These are phyloP conservation scores for Bruguiera gymnorhiza DNA, from an alignment of 345 rosid genomes.

Conservation along the genomic window DNA sequence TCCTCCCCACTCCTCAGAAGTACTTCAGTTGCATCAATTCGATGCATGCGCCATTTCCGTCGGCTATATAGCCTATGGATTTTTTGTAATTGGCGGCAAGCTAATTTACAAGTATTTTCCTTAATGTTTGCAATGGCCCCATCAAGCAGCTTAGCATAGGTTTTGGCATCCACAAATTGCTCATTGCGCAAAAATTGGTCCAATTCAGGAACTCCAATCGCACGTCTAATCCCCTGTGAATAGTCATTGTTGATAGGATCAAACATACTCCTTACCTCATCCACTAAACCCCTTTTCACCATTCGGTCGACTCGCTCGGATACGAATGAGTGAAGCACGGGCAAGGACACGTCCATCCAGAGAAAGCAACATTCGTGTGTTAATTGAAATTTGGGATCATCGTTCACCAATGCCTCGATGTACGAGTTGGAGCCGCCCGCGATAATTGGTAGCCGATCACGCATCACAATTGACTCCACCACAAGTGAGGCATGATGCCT, in stretches of 20 bases:
- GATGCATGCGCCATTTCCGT: conserved; percentile 70
- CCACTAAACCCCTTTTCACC: conserved; percentile 62
- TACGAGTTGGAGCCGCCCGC: conserved; percentile 94
- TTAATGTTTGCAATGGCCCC: conserved; percentile 54
- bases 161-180: conserved; percentile 17
- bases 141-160: conserved; percentile 37
- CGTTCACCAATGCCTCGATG: conserved; percentile 59
- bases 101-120: conserved; percentile 49
- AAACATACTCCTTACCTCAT: conserved; percentile 56
- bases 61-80: conserved; percentile 44
- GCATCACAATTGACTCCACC: conserved; percentile 37
- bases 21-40: conserved; percentile 71
- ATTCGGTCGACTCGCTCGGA: conserved; percentile 75
- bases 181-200: conserved; percentile 54
- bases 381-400: conserved; percentile 51
- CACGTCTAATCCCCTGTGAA: conserved; percentile 59
- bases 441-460: conserved; percentile 58
- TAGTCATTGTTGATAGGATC: conserved; percentile 48
- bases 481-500: conserved; percentile 39
- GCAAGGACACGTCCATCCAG: conserved; percentile 74
- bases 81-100: conserved; percentile 57
- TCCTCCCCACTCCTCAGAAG: conserved; percentile 51
- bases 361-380: conserved; percentile 68
- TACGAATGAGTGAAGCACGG: conserved; percentile 55
- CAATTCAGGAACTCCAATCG: conserved; percentile 76